Conservation (phyloP, 768 basidiomycete species). For the Amanita molliuscula region DNA sequence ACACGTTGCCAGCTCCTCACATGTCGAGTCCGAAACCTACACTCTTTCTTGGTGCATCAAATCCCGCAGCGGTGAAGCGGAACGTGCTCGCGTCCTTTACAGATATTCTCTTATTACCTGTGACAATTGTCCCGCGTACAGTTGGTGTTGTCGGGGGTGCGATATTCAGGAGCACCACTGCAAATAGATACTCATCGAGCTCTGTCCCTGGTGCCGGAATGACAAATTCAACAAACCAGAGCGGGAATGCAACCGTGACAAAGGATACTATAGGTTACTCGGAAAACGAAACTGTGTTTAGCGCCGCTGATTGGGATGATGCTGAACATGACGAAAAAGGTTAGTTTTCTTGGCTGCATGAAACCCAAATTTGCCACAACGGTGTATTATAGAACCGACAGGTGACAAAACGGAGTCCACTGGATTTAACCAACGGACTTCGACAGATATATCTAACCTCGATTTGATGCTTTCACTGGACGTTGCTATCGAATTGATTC, state of each 20-base stretch:
- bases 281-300: slow-evolving; percentile 39
- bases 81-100: slow-evolving; percentile 91
- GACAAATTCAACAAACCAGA: slow-evolving; percentile 87
- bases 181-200: slow-evolving; percentile 59
- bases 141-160: slow-evolving; percentile 63
- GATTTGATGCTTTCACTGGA: slow-evolving; percentile 91
- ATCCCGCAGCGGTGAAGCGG: slow-evolving; percentile 86
- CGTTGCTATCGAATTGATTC: slow-evolving; percentile 83
- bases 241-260: slow-evolving; percentile 23
- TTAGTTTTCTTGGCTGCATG: neutral
- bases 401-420: neutral
- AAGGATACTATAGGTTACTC: slow-evolving; percentile 28
- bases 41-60: slow-evolving; percentile 70
- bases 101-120: slow-evolving; percentile 80
- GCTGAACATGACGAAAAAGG: neutral
- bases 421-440: neutral
- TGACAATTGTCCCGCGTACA: slow-evolving; percentile 88
- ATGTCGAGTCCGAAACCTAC: slow-evolving; percentile 12
- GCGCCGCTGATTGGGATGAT: slow-evolving; percentile 28
- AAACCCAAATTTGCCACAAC: too few species aligned
- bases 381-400: neutral
- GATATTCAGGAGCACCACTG: slow-evolving; percentile 57
- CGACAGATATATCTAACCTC: slow-evolving; percentile 30
- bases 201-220: slow-evolving; percentile 53
- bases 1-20: neutral